These are phyloP conservation scores for Pichia sp. DNA, from an alignment of 1,139 yeast species.

Conservation along the genomic window DNA sequence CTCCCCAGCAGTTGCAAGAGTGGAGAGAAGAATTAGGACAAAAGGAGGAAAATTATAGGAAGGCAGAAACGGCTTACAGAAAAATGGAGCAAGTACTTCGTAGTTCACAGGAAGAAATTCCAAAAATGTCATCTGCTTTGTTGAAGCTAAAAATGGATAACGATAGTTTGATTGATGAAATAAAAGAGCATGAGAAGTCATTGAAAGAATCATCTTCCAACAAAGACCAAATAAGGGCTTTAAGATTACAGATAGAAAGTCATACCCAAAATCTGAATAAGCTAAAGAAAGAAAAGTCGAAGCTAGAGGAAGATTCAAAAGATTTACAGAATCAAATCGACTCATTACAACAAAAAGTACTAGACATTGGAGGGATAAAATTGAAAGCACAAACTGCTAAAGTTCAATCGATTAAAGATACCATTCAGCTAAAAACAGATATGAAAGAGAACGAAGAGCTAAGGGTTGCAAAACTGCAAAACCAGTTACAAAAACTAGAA, in stretches of 20 bases:
- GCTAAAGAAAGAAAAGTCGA: conserved; percentile 38
- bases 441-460: conserved; percentile 60
- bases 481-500: conserved; percentile 41
- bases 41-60: conserved; percentile 53
- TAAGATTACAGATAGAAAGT: conserved; percentile 36
- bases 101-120: conserved; percentile 58
- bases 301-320: conserved; percentile 50
- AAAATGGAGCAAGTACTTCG: conserved; percentile 59
- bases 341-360: conserved; percentile 65
- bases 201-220: conserved; percentile 29
- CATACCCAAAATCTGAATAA: conserved; percentile 38
- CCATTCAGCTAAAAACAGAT: conserved; percentile 57
- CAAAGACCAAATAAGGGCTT: conserved; percentile 19
- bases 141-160: conserved; percentile 63
- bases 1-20: conserved; percentile 57
- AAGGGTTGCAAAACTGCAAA: conserved; percentile 59
- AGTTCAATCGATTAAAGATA: conserved; percentile 71
- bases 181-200: conserved; percentile 24
- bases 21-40: conserved; percentile 50
- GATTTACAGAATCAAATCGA: conserved; percentile 57
- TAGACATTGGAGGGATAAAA: conserved; percentile 90
- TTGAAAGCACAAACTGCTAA: conserved; percentile 75
- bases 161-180: conserved; percentile 42
- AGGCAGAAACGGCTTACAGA: conserved; percentile 48
- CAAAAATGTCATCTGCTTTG: conserved; percentile 62